Evolutionary conservation across 75 land plant genomes (phyloP).

Genomic region (Pinus taeda): DNA sequence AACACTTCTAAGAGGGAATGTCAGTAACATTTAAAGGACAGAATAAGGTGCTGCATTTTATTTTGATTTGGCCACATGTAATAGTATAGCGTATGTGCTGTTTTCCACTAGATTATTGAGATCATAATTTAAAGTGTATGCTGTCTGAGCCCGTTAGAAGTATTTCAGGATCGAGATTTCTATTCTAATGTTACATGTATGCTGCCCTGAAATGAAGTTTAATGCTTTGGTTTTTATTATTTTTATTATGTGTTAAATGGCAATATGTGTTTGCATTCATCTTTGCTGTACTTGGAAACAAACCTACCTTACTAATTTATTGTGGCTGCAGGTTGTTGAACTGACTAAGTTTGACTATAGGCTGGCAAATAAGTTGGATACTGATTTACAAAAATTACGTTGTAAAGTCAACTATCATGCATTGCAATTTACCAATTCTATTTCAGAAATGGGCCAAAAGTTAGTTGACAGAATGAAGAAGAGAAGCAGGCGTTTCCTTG

Average conservation of each 20-base stretch:
- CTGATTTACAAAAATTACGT: constrained; percentile 84
- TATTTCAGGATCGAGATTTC: neutral
- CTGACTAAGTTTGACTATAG: constrained; percentile 94
- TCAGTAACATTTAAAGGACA: neutral
- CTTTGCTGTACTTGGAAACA: neutral
- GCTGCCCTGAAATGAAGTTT: neutral
- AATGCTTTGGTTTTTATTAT: neutral
- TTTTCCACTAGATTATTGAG: too few species aligned
- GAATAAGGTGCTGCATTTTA: neutral
- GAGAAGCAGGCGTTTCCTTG: constrained; percentile 73
- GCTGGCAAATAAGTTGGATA: constrained; percentile 75
- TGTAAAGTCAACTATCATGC: constrained; percentile 94
- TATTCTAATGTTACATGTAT: neutral
- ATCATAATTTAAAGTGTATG: neutral
- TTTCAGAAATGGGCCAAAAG: constrained; percentile 62
- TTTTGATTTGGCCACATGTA: too few species aligned
- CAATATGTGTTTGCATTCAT: neutral
- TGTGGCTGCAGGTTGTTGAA: constrained; percentile 60
- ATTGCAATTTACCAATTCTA: constrained; percentile 65
- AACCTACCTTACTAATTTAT: neutral
- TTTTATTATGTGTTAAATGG: neutral
- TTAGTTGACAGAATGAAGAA: constrained; percentile 71
- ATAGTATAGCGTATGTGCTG: too few species aligned
- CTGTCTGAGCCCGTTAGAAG: neutral
- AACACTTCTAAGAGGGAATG: neutral